Base-by-base conservation (phyloP, 176 grass and related monocot genomes). In the Raddia guianensis region DNA sequence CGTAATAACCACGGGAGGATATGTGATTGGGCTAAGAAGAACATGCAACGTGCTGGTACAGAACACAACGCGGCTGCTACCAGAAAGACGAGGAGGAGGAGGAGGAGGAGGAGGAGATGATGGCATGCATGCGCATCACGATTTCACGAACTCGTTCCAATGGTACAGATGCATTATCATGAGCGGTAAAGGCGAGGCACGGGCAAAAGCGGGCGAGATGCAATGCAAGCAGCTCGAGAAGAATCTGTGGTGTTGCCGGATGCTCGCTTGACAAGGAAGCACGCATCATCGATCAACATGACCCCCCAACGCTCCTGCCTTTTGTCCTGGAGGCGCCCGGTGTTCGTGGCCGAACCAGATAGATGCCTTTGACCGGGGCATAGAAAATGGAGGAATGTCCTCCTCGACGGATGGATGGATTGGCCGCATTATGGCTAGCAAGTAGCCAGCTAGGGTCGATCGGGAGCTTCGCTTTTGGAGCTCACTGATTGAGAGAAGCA, bases 281-380 rank as follows among this genome's bases (percentile, higher is more conserved):
- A 44, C 19, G 59, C 60, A 49, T 65, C 73, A 58, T 19, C 77
- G 4, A 65, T 8, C 12, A 4, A 13, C 72, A 2, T 12, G 53
- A 63, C 60, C 34, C 34, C 37, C 13, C 63, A 42, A 37, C 27
- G 21, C 32, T 48, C 74, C 74, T 57, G 46, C 55, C 85, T 70
- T 81, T 82, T 51, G 51, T 34, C 66, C 64, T 19, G 52, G 44
- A 65, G 32, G 57, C 6, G 18, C 73, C 42, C n/a, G 35, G 53
- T 27, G 54, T 54, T 51, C 49, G 27, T 62, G 79, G 49, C 68
- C 46, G 62, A 69, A 63, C 68, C 46, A 63, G 66, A 81, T 71
- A 74, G 67, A 47, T 72, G 72, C 76, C 68, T 81, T 81, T 85
- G 87, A 89, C 68, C 68, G 12, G 9, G 66, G 79, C 64, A 82